phyloP scores from a whole-genome alignment of 2,329 filamentous ascomycete genomes.

The Diaporthe sp. region DNA sequence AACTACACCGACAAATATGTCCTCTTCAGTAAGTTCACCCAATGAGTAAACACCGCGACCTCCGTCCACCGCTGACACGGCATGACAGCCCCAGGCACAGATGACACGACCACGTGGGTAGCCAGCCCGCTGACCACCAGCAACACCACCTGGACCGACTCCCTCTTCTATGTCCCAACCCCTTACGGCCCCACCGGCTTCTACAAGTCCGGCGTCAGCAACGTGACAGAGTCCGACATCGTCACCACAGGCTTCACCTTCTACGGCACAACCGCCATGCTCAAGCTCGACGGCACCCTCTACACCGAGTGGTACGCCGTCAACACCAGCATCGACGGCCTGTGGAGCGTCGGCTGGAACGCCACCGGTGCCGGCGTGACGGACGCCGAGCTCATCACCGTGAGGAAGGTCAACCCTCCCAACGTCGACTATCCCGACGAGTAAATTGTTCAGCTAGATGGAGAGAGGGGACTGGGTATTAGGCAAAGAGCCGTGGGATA shows the following conservation, averaged over 20 bases:
- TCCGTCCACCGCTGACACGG: background rate
- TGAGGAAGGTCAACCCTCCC: slow-evolving; percentile 19
- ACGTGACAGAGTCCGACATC: slow-evolving; percentile 2
- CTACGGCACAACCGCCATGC: slow-evolving; percentile 35
- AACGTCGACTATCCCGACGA: slow-evolving; percentile 35
- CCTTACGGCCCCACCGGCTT: slow-evolving; percentile 27
- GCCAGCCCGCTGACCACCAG: slow-evolving; percentile 26
- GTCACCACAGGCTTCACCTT: slow-evolving; percentile 37
- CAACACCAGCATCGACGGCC: slow-evolving; percentile 26
- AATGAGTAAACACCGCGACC: background rate
- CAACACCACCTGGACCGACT: slow-evolving; percentile 24
- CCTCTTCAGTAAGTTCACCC: slow-evolving; percentile 9
- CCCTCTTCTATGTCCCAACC: slow-evolving; percentile 30
- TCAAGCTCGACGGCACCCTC: slow-evolving; percentile 24
- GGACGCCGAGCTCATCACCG: slow-evolving; percentile 25
- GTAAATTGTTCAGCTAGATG: background rate
- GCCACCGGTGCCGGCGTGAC: slow-evolving; percentile 4
- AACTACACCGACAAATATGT: slow-evolving; percentile 35
- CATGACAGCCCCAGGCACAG: slow-evolving; percentile 9
- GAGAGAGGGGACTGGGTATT: background rate
- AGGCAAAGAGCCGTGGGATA: too few relatives aligned
- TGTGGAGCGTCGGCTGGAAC: slow-evolving; percentile 40
- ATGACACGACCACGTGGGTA: slow-evolving; percentile 32
- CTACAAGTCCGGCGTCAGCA: slow-evolving; percentile 33
- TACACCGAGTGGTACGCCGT: slow-evolving; percentile 37